Base-by-base conservation (phyloP, 2,329 filamentous ascomycete genomes). In the Cordyceps farinosa region DNA sequence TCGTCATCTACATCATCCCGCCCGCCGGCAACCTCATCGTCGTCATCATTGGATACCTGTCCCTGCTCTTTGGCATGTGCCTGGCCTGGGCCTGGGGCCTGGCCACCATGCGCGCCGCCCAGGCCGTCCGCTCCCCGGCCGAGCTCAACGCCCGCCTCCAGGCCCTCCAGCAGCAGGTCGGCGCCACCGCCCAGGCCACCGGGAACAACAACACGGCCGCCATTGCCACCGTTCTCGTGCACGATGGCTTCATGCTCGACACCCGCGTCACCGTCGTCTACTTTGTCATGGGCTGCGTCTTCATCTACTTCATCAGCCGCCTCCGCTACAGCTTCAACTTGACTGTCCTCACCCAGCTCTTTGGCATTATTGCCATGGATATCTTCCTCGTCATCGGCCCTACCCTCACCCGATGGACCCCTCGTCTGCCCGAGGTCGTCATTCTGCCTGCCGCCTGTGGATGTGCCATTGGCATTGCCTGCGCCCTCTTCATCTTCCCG, bases 71-170 rank as follows among this genome's bases (percentile, higher is more conserved):
- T 1, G 80, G 80, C 22, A 79, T 82, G 68, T 77, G 73, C 38
- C 67, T 81, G 0, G 80, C 76, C 5, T 82, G 80, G 80, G 79
- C 73, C 5, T 83, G 80, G 80, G 81, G 80, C 3, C 71, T 80
- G 2, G 70, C 82, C 52, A 71, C 75, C 0, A 82, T 81, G 79
- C 80, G 81, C 64, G 80, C 79, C 2, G 81, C 80, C 3, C 64
- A 76, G 9, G 78, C 79, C 1, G 75, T 76, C 2, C 71, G 80
- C 15, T 73, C 80, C 2, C 72, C 70, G 4, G 68, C 73, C 0
- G 75, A 78, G 8, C 78, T 76, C 0, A 72, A 76, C 54, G 72
- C 73, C 1, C 67, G 65, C 53, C 62, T 78, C 3, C 68, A 69
- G 8, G 68, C 71, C 0, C 67, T 83, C 30, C 72, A 75, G 54